phyloP scores from a whole-genome alignment of 2,329 filamentous ascomycete species.

The Diaporthe vaccinii region DNA sequence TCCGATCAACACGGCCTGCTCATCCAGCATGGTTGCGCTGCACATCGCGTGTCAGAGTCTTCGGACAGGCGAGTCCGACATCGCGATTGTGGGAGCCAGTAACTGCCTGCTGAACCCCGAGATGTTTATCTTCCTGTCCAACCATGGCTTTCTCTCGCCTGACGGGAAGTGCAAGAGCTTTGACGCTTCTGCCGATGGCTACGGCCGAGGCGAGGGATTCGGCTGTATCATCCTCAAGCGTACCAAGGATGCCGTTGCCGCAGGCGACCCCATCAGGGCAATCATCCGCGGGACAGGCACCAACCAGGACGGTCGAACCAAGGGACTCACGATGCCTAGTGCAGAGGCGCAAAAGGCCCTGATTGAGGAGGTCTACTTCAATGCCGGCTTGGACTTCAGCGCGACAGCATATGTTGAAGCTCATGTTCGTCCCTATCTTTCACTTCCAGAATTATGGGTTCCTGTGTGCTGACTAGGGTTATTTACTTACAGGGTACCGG shows the following conservation, averaged over 20 bases:
- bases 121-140: slow-evolving; percentile 43
- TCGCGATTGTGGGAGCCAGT: slow-evolving; percentile 51
- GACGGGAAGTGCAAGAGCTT: slow-evolving; percentile 51
- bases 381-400: slow-evolving; percentile 39
- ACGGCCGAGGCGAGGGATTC: slow-evolving; percentile 64
- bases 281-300: slow-evolving; percentile 54
- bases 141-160: slow-evolving; percentile 49
- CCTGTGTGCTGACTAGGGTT: not conserved
- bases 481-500: not conserved
- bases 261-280: slow-evolving; percentile 59
- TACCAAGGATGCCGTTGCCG: slow-evolving; percentile 58
- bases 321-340: slow-evolving; percentile 53
- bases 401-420: slow-evolving; percentile 47
- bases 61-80: slow-evolving; percentile 46
- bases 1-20: slow-evolving; percentile 54
- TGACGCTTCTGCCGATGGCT: slow-evolving; percentile 57
- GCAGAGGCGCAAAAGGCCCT: slow-evolving; percentile 43
- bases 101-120: slow-evolving; percentile 47
- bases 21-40: slow-evolving; percentile 53
- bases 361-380: slow-evolving; percentile 42
- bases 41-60: slow-evolving; percentile 52
- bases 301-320: slow-evolving; percentile 56
- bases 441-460: not conserved
- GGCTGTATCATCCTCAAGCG: slow-evolving; percentile 61
- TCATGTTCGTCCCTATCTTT: slow-evolving; percentile 43